A percentile compares a stretch with the other conserved stretches of the same genome.
Evolutionary conservation across 148 eudicot species (phyloP).

Genomic region (Arctostaphylos glauca): DNA sequence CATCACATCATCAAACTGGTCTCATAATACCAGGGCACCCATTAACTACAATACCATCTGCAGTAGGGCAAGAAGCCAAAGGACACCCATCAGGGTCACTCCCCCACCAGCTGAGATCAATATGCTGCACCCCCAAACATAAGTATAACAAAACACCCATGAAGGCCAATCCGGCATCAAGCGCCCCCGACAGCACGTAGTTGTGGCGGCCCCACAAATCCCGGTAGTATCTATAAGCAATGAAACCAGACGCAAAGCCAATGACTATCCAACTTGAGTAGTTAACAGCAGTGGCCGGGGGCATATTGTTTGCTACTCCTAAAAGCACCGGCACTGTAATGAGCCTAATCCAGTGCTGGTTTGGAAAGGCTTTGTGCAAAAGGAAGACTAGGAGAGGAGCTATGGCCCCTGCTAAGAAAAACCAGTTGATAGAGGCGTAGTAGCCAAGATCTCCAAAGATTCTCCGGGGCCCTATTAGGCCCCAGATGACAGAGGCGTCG

Average conservation of each 20-base stretch:
- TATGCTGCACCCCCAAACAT: conserved; percentile 45
- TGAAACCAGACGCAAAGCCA: conserved; percentile 66
- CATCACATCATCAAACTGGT: not conserved
- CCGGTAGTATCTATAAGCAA: conserved; percentile 61
- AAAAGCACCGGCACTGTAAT: conserved; percentile 63
- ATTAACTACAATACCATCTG: conserved; percentile 53
- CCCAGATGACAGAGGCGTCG: conserved; percentile 88
- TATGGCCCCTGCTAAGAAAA: conserved; percentile 71
- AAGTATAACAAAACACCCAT: conserved; percentile 74
- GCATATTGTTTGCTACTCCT: conserved; percentile 63
- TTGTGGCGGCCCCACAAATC: conserved; percentile 74
- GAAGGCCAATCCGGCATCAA: conserved; percentile 88
- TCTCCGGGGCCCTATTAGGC: conserved; percentile 81
- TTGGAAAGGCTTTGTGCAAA: conserved; percentile 57
- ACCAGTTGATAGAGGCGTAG: conserved; percentile 75
- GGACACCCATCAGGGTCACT: conserved; percentile 63
- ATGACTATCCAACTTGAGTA: conserved; percentile 73
- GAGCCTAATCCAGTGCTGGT: conserved; percentile 53
- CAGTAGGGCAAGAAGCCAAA: conserved; percentile 75
- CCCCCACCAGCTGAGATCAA: conserved; percentile 79
- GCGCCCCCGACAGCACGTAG: conserved; percentile 75
- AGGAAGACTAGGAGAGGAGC: conserved; percentile 68
- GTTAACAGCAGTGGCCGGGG: conserved; percentile 85
- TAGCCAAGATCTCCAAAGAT: conserved; percentile 85
- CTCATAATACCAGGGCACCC: conserved; percentile 53